phyloP scores from a whole-genome alignment of 2,329 filamentous ascomycete genomes.

The Chaetomiaceae sp. region DNA sequence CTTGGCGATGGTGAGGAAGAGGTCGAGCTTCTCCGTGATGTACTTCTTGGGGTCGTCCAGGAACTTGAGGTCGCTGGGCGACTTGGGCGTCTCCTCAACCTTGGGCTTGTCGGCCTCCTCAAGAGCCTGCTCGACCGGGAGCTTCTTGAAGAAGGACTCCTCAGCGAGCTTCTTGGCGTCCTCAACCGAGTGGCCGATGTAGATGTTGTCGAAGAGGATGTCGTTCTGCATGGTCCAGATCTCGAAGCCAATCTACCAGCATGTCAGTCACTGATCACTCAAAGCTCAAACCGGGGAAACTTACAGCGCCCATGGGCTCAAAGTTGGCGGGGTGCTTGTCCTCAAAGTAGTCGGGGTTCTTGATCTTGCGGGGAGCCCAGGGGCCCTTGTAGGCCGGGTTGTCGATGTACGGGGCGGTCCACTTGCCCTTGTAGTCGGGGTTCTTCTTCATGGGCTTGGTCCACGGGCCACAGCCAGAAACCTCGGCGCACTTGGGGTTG shows the following conservation, averaged over 20 bases:
- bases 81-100: constrained; percentile 58
- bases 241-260: constrained; percentile 82
- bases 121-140: constrained; percentile 71
- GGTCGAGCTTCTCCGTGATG: constrained; percentile 86
- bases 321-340: constrained; percentile 96
- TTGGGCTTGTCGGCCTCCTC: constrained; percentile 80
- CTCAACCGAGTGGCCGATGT: constrained; percentile 94
- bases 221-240: constrained; percentile 99
- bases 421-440: constrained; percentile 98
- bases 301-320: constrained; percentile 94
- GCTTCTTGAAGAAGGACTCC: constrained; percentile 89
- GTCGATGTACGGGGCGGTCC: constrained; percentile 86
- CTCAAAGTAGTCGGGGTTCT: constrained; percentile 94
- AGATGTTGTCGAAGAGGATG: constrained; percentile 99
- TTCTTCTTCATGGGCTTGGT: constrained; percentile 88
- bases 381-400: constrained; percentile 97
- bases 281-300: constrained; percentile 36
- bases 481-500: constrained; percentile 94
- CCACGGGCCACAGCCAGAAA: constrained; percentile 92
- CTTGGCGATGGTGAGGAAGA: constrained; percentile 81
- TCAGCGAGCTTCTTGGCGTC: constrained; percentile 85
- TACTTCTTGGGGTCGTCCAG: constrained; percentile 83
- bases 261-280: constrained; percentile 11
- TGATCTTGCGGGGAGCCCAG: constrained; percentile 93
- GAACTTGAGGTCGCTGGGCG: constrained; percentile 78